A percentile compares a stretch with the other conserved stretches of the same genome.
phyloP scores from a whole-genome alignment of 108 stramenopile species.

The Cyclostephanos tholiformis region DNA sequence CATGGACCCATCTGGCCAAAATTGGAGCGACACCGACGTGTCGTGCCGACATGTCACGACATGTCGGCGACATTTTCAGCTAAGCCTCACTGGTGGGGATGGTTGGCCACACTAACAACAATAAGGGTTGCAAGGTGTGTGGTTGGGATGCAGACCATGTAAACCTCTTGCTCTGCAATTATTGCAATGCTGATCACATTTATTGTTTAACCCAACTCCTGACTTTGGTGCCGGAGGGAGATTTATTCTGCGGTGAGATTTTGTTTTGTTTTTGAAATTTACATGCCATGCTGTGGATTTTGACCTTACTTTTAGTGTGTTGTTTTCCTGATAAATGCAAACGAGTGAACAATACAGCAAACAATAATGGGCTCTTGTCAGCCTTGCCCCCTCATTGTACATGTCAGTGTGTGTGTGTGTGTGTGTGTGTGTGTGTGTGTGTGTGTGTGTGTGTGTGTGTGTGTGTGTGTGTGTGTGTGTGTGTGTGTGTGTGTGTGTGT shows the following conservation, averaged over 20 bases:
- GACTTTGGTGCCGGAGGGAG: slow-evolving; percentile 66
- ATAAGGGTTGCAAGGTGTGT: slow-evolving; percentile 71
- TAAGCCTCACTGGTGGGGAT: too few species aligned
- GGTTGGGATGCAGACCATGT: slow-evolving; percentile 78
- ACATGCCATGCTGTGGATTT: not conserved
- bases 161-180: slow-evolving; percentile 77
- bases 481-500: too few species aligned
- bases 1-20: too few species aligned
- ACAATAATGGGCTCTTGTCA: slow-evolving; percentile 66
- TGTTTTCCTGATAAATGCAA: slow-evolving; percentile 54
- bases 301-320: not conserved
- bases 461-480: too few species aligned
- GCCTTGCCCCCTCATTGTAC: slow-evolving; percentile 65
- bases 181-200: slow-evolving; percentile 83
- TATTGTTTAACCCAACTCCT: slow-evolving; percentile 75
- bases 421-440: too few species aligned
- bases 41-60: too few species aligned
- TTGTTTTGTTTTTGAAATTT: slow-evolving; percentile 11
- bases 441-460: too few species aligned
- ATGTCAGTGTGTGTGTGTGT: too few species aligned
- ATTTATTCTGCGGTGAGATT: slow-evolving; percentile 82
- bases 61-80: too few species aligned
- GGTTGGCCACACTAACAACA: not conserved
- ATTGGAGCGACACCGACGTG: too few species aligned
- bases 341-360: slow-evolving; percentile 29